phyloP scores from a whole-genome alignment of 2,329 filamentous ascomycete genomes.

The Sclerotiophoma versabilis region DNA sequence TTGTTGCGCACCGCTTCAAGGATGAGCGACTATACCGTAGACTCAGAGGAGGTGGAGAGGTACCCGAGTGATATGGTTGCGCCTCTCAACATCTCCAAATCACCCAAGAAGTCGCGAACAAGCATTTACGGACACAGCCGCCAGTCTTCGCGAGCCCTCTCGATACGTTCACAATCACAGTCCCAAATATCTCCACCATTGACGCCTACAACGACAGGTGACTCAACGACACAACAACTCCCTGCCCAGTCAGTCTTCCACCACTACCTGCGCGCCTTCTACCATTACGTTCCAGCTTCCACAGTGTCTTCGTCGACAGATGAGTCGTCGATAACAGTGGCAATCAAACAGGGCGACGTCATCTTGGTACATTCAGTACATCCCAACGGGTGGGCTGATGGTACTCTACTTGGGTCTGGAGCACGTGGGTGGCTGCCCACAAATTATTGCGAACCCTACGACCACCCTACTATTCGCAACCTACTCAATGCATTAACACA shows the following conservation, averaged over 20 bases:
- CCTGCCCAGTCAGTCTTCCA: slow-evolving; percentile 74
- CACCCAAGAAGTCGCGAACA: slow-evolving; percentile 37
- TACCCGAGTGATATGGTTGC: slow-evolving; percentile 47
- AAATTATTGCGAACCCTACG: slow-evolving; percentile 96
- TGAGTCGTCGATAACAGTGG: slow-evolving; percentile 72
- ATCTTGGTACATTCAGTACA: slow-evolving; percentile 96
- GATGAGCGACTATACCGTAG: slow-evolving; percentile 41
- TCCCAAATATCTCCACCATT: slow-evolving; percentile 77
- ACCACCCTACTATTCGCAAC: slow-evolving; percentile 84
- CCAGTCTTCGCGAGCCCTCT: slow-evolving; percentile 43
- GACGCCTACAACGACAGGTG: slow-evolving; percentile 72
- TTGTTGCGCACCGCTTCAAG: slow-evolving; percentile 8
- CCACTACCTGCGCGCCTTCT: slow-evolving; percentile 94
- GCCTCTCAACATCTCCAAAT: slow-evolving; percentile 48
- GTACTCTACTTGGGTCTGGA: slow-evolving; percentile 84
- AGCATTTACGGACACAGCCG: slow-evolving; percentile 34
- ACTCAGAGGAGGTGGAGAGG: slow-evolving; percentile 40
- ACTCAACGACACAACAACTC: slow-evolving; percentile 60
- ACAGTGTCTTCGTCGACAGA: slow-evolving; percentile 80
- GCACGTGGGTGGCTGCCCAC: slow-evolving; percentile 95
- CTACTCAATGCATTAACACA: slow-evolving; percentile 86
- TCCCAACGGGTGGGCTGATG: slow-evolving; percentile 98
- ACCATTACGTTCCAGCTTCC: slow-evolving; percentile 84
- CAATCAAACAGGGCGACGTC: slow-evolving; percentile 88
- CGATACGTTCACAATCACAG: slow-evolving; percentile 41